phyloP scores from a whole-genome alignment of 148 eudicot genomes.

The Vaccinium darrowii region DNA sequence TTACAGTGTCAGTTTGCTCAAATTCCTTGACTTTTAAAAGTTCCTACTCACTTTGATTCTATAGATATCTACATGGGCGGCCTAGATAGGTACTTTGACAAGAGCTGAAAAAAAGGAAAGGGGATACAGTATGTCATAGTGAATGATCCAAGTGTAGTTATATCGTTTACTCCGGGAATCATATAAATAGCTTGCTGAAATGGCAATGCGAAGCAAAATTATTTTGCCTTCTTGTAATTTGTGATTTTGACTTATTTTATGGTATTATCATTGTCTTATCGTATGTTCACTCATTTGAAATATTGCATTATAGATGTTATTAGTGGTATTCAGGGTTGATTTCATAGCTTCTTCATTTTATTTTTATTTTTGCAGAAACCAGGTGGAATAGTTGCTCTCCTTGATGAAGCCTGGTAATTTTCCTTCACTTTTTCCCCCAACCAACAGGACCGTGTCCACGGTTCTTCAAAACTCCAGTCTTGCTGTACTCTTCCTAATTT shows the following conservation, averaged over 20 bases:
- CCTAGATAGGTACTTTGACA: background rate
- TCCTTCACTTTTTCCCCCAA: slow-evolving; percentile 3
- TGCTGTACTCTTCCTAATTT: background rate
- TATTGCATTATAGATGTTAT: background rate
- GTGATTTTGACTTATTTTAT: background rate
- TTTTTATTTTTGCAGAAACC: slow-evolving; percentile 68
- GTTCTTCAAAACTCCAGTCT: background rate
- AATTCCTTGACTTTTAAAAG: background rate
- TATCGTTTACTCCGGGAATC: background rate
- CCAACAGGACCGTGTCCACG: background rate
- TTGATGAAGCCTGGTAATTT: slow-evolving; percentile 94
- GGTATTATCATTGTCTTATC: background rate
- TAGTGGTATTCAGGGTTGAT: background rate
- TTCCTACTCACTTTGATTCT: background rate
- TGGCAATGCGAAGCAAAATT: background rate
- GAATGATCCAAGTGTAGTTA: background rate
- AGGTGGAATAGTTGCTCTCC: slow-evolving; percentile 91
- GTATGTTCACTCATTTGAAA: background rate
- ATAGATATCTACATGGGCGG: background rate
- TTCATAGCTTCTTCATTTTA: background rate
- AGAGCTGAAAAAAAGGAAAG: background rate
- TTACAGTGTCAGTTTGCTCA: background rate
- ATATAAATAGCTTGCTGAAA: background rate
- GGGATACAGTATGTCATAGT: background rate
- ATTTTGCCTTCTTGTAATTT: background rate